Base-by-base conservation (phyloP, 768 basidiomycete genomes). In the Pleurotus citrinopileatus region DNA sequence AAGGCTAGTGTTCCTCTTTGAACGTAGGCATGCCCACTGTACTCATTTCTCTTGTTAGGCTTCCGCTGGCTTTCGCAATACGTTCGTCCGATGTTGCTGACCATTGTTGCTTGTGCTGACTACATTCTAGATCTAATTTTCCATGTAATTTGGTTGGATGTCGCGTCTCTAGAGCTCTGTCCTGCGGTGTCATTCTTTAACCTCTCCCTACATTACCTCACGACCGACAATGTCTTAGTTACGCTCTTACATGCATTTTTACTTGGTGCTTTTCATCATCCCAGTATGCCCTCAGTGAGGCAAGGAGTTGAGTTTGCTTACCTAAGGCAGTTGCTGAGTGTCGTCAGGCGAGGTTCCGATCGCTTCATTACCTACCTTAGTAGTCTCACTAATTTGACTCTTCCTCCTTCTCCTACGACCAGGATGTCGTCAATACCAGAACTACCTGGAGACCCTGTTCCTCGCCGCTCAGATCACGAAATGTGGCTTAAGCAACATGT, bases 11-110 rank as follows among this genome's bases (percentile, higher is more conserved):
- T 34, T 22, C 12, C 42, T 22, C 34, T 22, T 28, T 32, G 55
- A 32, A 47, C 19, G 25, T 2, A 25, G 29, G 42, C 22, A 19
- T 27, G 38, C 20, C 26, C 15, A 50, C 52, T 51, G 58, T 42
- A 51, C 44, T 29, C n/a, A 52, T 34, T 55, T 50, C 52, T 19
- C 38, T 56, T 38, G n/a, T 27, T 42, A 89, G 87, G 89, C 55
- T 94, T 96, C 90, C 86, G 94, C 61, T 97, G 94, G 94, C 65
- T 97, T 56, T 94, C 92, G 59, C 94, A 95, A 95, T 97, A 97
- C 74, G 93, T 95, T 68, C 62, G 89, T 74, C 34, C 42, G 37
- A 44, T 23, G n/a, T 15, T 32, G 6, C 40, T 7, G 50, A 52
- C n/a, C 8, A 19, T n/a, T 8, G 3, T 4, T 12, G 1, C 43